A percentile compares a stretch with the other conserved stretches of the same genome.
phyloP scores from a whole-genome alignment of 257 asterid species.

The Nicotiana knightiana region DNA sequence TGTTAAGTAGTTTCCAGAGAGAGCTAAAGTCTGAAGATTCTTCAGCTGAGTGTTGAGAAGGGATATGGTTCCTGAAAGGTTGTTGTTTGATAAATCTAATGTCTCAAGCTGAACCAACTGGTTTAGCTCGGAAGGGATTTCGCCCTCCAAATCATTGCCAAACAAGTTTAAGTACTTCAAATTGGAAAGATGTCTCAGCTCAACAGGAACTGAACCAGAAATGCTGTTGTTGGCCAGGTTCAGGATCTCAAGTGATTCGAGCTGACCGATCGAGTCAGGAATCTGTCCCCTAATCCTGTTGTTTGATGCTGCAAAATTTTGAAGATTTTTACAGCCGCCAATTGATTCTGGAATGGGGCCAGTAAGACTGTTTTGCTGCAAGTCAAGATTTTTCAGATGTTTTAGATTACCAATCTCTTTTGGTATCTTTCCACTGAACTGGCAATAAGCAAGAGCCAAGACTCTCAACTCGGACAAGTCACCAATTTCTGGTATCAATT shows the following conservation, averaged over 20 bases:
- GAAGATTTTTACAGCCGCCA: slow-evolving; percentile 46
- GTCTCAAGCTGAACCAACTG: slow-evolving; percentile 34
- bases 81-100: slow-evolving; percentile 63
- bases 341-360: slow-evolving; percentile 67
- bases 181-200: slow-evolving; percentile 35
- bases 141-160: slow-evolving; percentile 55
- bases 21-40: slow-evolving; percentile 44
- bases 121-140: slow-evolving; percentile 58
- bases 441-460: slow-evolving; percentile 69
- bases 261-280: slow-evolving; percentile 46
- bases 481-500: slow-evolving; percentile 40
- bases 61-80: slow-evolving; percentile 50
- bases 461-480: slow-evolving; percentile 47
- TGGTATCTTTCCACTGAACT: slow-evolving; percentile 66
- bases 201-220: slow-evolving; percentile 54
- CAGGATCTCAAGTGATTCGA: slow-evolving; percentile 53
- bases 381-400: slow-evolving; percentile 40
- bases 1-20: slow-evolving; percentile 45
- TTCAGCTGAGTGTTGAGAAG: slow-evolving; percentile 33
- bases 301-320: slow-evolving; percentile 57
- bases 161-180: slow-evolving; percentile 68
- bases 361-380: slow-evolving; percentile 53
- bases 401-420: slow-evolving; percentile 56
- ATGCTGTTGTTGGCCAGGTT: slow-evolving; percentile 79
- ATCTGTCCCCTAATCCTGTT: slow-evolving; percentile 55